Conservation (phyloP, 257 asterid species). For the Nicotiana attenuata region DNA sequence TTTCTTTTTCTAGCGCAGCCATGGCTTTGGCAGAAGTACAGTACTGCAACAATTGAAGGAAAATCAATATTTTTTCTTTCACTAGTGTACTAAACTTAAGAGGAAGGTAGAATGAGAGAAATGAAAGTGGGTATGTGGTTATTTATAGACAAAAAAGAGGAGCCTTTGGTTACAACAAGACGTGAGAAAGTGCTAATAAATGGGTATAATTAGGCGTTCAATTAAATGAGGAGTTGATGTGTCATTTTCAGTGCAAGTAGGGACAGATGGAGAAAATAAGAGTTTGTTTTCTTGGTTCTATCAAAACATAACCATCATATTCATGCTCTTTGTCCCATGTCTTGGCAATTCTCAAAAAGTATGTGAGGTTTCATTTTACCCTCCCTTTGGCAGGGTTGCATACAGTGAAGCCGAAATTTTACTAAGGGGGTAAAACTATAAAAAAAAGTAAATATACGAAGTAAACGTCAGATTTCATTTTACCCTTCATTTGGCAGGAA, state of each 20-base stretch:
- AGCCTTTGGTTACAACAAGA: not conserved
- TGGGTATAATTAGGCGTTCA: conserved; percentile 13
- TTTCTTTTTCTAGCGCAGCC: not conserved
- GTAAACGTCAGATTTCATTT: no score
- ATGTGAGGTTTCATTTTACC: no score
- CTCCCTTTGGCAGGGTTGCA: no score
- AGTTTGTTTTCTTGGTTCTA: conserved; percentile 5
- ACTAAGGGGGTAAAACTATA: no score
- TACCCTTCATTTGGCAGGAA: no score
- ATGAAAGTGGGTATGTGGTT: not conserved
- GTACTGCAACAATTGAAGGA: no score
- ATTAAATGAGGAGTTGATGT: not conserved
- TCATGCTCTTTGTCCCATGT: not conserved
- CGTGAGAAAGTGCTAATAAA: not conserved
- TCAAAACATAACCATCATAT: conserved; percentile 6
- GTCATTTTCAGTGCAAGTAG: conserved; percentile 1
- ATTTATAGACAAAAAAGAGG: not conserved
- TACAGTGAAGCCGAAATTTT: no score
- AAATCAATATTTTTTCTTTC: no score
- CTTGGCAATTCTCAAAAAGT: not conserved
- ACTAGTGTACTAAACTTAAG: not conserved
- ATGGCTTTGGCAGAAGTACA: no score
- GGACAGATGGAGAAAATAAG: conserved; percentile 8
- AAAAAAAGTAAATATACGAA: no score
- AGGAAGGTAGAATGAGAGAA: not conserved